A percentile compares a stretch with the other conserved stretches of the same genome.
These are phyloP conservation scores for Ogataea neopini DNA, from an alignment of 805 yeast genomes.

Conservation along the genomic window DNA sequence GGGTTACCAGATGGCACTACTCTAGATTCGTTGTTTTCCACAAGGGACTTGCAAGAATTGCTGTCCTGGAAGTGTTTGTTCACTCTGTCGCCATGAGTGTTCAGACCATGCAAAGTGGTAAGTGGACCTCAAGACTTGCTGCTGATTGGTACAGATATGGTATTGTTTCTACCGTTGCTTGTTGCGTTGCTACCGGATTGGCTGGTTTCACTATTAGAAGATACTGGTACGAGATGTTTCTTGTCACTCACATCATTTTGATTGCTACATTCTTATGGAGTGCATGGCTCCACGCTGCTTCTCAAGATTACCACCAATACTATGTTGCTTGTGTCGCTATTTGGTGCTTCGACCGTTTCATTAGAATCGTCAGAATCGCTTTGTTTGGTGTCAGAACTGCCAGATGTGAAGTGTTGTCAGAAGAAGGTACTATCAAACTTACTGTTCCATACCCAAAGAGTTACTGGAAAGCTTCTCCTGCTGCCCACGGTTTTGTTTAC, in stretches of 20 bases:
- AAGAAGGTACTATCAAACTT: constrained; percentile 50
- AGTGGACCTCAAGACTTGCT: constrained; percentile 29
- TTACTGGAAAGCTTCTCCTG: constrained; percentile 54
- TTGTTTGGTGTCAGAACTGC: constrained; percentile 42
- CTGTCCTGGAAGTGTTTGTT: constrained; percentile 42
- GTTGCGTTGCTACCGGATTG: constrained; percentile 45
- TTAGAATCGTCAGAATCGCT: constrained; percentile 42
- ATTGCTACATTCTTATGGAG: constrained; percentile 54
- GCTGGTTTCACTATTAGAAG: constrained; percentile 53
- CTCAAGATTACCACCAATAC: constrained; percentile 34
- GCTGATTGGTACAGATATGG: constrained; percentile 33
- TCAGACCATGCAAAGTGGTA: constrained; percentile 26
- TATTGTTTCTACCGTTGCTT: constrained; percentile 40
- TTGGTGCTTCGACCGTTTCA: constrained; percentile 55
- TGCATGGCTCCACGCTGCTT: constrained; percentile 57
- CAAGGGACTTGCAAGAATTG: constrained; percentile 54
- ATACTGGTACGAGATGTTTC: constrained; percentile 59
- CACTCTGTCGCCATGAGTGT: constrained; percentile 41
- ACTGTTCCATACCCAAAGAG: constrained; percentile 45
- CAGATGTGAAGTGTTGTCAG: constrained; percentile 39
- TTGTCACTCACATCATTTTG: constrained; percentile 55
- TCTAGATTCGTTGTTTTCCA: constrained; percentile 59
- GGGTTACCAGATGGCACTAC: constrained; percentile 58
- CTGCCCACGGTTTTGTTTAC: constrained; percentile 60
- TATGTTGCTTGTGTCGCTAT: constrained; percentile 44